Conservation (phyloP, 176 grass and related monocot genomes). For the Carex cristatella region DNA sequence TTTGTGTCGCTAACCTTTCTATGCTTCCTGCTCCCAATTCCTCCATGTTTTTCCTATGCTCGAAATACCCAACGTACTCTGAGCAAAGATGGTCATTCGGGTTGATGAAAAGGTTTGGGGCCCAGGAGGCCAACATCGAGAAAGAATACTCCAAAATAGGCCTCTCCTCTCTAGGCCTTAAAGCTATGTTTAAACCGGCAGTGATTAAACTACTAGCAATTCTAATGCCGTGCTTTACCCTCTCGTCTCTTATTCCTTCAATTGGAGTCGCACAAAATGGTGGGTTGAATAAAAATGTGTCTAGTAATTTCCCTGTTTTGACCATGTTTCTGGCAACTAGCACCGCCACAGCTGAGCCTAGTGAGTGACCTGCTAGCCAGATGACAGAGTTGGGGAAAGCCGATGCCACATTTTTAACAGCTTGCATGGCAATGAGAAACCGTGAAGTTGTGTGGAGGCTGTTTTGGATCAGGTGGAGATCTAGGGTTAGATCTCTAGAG, state of each 20-base stretch:
- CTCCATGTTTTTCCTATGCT: conserved; percentile 90
- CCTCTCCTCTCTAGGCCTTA: conserved; percentile 42
- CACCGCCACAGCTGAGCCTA: conserved; percentile 64
- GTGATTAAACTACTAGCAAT: conserved; percentile 76
- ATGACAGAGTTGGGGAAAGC: conserved; percentile 48
- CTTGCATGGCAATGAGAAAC: conserved; percentile 88
- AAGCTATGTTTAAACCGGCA: conserved; percentile 61
- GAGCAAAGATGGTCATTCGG: conserved; percentile 83
- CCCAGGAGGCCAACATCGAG: conserved; percentile 59
- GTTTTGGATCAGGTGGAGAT: conserved; percentile 65
- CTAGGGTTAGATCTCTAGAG: conserved; percentile 62
- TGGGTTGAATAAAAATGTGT: conserved; percentile 88
- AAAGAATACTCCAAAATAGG: conserved; percentile 63
- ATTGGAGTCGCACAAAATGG: conserved; percentile 77
- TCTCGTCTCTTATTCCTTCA: conserved; percentile 75
- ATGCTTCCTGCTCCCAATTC: conserved; percentile 76
- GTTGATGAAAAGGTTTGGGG: conserved; percentile 68
- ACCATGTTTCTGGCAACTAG: conserved; percentile 94
- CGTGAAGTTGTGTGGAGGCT: conserved; percentile 73
- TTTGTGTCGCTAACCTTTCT: conserved; percentile 83
- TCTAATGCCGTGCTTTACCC: conserved; percentile 79
- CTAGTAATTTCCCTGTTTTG: conserved; percentile 51
- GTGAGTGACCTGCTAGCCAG: conserved; percentile 80
- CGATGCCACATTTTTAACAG: conserved; percentile 58
- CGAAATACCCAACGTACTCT: conserved; percentile 90